A percentile compares a stretch with the other conserved stretches of the same genome.
Evolutionary conservation across 495 filamentous ascomycete species (phyloP).

Genomic region (Podospora anserina): DNA sequence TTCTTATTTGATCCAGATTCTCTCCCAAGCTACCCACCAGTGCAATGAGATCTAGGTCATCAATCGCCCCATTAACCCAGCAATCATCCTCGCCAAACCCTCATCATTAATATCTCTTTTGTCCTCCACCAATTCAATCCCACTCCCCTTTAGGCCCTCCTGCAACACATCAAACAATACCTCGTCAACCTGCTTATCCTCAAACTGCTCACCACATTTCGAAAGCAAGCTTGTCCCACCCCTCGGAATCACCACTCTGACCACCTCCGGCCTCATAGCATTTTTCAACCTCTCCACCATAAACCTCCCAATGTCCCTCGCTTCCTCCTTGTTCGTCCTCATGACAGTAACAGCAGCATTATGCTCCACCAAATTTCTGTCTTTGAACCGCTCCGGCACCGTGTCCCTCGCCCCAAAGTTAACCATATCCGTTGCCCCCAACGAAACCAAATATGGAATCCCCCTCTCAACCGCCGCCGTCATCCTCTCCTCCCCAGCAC

Average conservation of each 20-base stretch:
- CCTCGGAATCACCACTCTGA: conserved; percentile 56
- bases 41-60: conserved; percentile 7
- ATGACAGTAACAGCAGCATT: conserved; percentile 64
- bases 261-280: conserved; percentile 33
- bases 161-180: conserved; percentile 46
- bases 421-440: conserved; percentile 67
- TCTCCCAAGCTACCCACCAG: too few species aligned
- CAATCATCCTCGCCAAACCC: conserved; percentile 43
- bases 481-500: conserved; percentile 53
- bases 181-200: conserved; percentile 36
- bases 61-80: conserved; percentile 28
- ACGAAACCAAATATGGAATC: conserved; percentile 59
- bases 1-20: too few species aligned
- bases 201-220: conserved; percentile 33
- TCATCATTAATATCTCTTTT: conserved; percentile 40
- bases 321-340: conserved; percentile 56
- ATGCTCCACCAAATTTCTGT: conserved; percentile 56
- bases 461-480: conserved; percentile 49
- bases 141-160: conserved; percentile 31
- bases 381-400: conserved; percentile 49
- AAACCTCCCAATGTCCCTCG: conserved; percentile 46
- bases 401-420: conserved; percentile 59
- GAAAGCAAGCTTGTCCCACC: conserved; percentile 46
- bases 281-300: conserved; percentile 52
- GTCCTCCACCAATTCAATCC: conserved; percentile 37